These are phyloP conservation scores for Nitzschia palea DNA, from an alignment of 108 stramenopile species.

Conservation along the genomic window DNA sequence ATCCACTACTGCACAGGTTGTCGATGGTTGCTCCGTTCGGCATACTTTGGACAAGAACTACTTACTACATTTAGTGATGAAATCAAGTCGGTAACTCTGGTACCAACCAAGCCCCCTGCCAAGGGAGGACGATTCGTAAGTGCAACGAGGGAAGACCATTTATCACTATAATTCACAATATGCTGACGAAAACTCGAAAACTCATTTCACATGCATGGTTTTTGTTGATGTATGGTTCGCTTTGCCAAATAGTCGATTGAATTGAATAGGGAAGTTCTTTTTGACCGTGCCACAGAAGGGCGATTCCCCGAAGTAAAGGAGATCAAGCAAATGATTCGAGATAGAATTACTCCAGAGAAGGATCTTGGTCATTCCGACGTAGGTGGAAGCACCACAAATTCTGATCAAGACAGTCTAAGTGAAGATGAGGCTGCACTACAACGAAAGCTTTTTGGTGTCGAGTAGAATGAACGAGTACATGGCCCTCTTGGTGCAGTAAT, in stretches of 20 bases:
- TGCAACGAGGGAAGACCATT: neutral
- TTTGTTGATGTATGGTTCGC: no score
- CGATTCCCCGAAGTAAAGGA: conserved; percentile 83
- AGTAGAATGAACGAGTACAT: neutral
- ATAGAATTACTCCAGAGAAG: conserved; percentile 57
- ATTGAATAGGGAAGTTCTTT: conserved; percentile 16
- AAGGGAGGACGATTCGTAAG: conserved; percentile 40
- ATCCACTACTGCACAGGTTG: conserved; percentile 83
- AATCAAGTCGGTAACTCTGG: conserved; percentile 42
- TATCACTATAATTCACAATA: neutral
- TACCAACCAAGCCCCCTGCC: conserved; percentile 43
- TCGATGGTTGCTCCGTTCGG: conserved; percentile 58
- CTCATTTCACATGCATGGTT: no score
- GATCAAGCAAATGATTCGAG: conserved; percentile 76
- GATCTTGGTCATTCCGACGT: conserved; percentile 79
- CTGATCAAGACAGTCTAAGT: neutral
- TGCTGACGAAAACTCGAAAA: no score
- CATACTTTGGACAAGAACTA: conserved; percentile 50
- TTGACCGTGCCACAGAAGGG: conserved; percentile 30
- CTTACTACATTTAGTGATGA: conserved; percentile 35
- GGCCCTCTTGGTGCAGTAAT: neutral
- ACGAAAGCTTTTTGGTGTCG: conserved; percentile 10
- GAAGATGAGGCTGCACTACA: conserved; percentile 13
- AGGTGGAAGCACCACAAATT: neutral
- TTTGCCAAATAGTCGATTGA: conserved; percentile 13